Conservation (phyloP, 2,329 filamentous ascomycete species). For the Fusarium compactum region DNA sequence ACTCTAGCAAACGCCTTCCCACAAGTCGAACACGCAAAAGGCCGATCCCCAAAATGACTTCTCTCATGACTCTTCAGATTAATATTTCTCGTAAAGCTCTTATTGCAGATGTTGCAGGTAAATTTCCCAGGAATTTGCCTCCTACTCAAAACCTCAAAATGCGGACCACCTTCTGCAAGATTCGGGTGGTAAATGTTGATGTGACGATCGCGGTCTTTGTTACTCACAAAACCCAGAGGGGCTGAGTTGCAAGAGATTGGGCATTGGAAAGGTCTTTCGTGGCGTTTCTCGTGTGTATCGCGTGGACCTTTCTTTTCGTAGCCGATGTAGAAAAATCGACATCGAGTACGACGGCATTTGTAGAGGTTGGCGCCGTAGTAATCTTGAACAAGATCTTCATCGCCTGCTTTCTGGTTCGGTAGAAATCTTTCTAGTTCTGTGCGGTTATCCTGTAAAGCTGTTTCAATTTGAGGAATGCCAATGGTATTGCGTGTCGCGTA, state of each 20-base stretch:
- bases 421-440: neutral
- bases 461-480: neutral
- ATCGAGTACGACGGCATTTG: neutral
- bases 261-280: conserved; percentile 3
- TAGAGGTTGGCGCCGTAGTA: neutral
- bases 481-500: neutral
- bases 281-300: neutral
- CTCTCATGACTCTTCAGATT: conserved; percentile 9
- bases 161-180: rapidly evolving
- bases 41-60: conserved; percentile 7
- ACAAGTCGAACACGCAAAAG: neutral
- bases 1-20: neutral
- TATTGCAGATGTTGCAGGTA: neutral
- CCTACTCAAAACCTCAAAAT: neutral
- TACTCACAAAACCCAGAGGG: neutral
- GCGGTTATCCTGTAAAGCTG: neutral
- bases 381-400: neutral
- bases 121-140: neutral
- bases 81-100: neutral
- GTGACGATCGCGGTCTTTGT: neutral
- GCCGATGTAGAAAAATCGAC: conserved; percentile 11
- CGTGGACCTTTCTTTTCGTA: neutral
- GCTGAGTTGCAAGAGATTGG: neutral
- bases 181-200: neutral
- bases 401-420: rapidly evolving